Evolutionary conservation across 371 early-diverging fungal species (phyloP), one percentile per base, ranked within the genome.

Genomic region (Globomyces sp.): DNA sequence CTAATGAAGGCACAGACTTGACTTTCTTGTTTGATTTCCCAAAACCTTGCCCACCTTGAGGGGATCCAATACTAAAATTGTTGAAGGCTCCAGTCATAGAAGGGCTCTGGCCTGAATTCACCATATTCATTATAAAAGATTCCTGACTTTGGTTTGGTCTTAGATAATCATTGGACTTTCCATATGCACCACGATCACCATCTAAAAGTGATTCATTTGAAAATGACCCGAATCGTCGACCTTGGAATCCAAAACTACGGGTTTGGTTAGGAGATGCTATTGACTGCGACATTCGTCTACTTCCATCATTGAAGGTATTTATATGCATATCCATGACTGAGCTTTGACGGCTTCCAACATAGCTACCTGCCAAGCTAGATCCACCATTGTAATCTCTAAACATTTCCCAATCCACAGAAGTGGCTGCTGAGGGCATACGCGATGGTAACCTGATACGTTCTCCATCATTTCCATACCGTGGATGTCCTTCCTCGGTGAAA

Each of bases 401-500:
- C 24, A 66, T 68, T 36, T 75, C 71, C 75, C 72, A 78, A 36
- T 75, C 71, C 2, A 57, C 52, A 3, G 74, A 72, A 8, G 65
- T 50, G 24, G 24, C 24, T 1, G 65, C 64, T 13, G 71, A 71
- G 1, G 79, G 76, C 36, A 70, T 65, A 5, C 79, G 66, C 39
- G 74, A 74, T 36, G 72, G 73, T 3, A 75, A 37, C 8, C 64
- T 66, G 10, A 57, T 67, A 13, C 79, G 69, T 47, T 78, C 79
- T 1, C 79, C 79, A 47, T 63, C 69, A 46, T 78, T 72, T 2
- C 79, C 76, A 58, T 69, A 71, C 11, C 72, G 69, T 3, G 78
- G 78, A 63, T 75, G 75, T 36, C 74, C 69, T 34, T 78, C 70
- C 24, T 24, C 24, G 24, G 24, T 24, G 53, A 50, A 53, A 11